Base-by-base conservation (phyloP, 2,329 filamentous ascomycete genomes). In the Polytolypa hystricis region DNA sequence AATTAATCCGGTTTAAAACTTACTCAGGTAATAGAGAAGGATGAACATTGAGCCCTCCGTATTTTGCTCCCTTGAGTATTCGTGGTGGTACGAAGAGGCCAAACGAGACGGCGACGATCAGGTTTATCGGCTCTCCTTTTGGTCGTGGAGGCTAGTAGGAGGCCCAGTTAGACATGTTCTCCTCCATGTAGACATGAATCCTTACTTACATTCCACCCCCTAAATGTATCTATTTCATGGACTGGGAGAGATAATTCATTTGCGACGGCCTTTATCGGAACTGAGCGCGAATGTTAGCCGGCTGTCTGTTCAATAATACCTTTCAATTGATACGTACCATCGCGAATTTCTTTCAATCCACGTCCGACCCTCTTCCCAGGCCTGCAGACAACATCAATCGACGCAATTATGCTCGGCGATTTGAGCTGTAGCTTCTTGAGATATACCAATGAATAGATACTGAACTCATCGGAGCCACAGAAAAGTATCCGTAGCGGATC, bases 91-190 rank as follows among this genome's bases (percentile, higher is more conserved):
- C 79, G 42, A 95, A 81, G 5, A 94, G 71, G 3, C 91, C 91
- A 60, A 96, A 98, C 0, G 91, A 96, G 4, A 96, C 91, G 32
- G 87, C 87, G 30, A 96, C 69, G 47, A 98, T 73, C 40, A 98
- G 67, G 56, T 95, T 86, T 46, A 77, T 76, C 17, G 62, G 48
- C 18, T 56, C 50, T 23, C 49, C 53, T 11, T 63, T 36, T 3
- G 65, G 52, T 29, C 54, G 51, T 0, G 79, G 79, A 21, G 79
- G 69, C 70, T 80, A 45, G 17, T 26, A 37, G n/a, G n/a, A n/a
- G n/a, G n/a, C n/a, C n/a, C n/a, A n/a, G n/a, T n/a, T n/a, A n/a
- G n/a, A n/a, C n/a, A n/a, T n/a, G n/a, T n/a, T n/a, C n/a, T n/a
- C n/a, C n/a, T n/a, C n/a, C n/a, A n/a, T n/a, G n/a, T n/a, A n/a